Base-by-base conservation (phyloP, 352 stramenopile genomes). In the Phytophthora multivora region DNA sequence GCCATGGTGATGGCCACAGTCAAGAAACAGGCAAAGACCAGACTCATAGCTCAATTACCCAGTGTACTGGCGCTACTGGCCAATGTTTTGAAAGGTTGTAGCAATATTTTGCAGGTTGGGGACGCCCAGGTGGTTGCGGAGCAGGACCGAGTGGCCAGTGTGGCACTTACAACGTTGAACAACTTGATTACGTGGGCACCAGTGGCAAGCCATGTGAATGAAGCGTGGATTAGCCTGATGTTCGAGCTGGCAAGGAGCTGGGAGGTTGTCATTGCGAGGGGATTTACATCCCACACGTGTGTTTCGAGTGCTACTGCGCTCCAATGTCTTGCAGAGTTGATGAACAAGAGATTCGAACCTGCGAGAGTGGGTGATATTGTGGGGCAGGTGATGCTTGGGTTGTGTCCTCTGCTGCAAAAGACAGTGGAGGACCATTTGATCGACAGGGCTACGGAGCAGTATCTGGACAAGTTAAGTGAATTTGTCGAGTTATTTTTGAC, bases 401-500 rank as follows among this genome's bases (percentile, higher is more conserved):
- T 92, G 12, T 88, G 75, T 51, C 66, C 79, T n/a, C 53, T 92
- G 28, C 45, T 92, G 26, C 79, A 92, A 46, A 77, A 77, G 45
- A 86, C 71, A 1, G 74, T 86, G 15, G 77, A 86, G 11, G 78
- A 86, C n/a, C 66, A 83, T 12, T 36, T 85, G 2, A 75, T 90
- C 35, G 52, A 53, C 0, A 52, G 59, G 33, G 79, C 79, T 5
- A 83, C 70, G 0, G 76, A 91, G 38, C 69, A 87, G 28, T 91
- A 85, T 30, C 53, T 91, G 33, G 83, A 91, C 70, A 91, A 91
- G 59, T 53, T 95, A 5, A 89, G 77, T 36, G 86, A 80, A 54
- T 87, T 91, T 40, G 80, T 92, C 2, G 81, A 95, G 59, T 43
- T 74, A 3, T 92, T 91, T 49, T 36, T 95, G 30, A 90, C 82